Evolutionary conservation across 2,329 filamentous ascomycete genomes (phyloP), one percentile per base, ranked within the genome.

Genomic region (Thyridium curvatum): DNA sequence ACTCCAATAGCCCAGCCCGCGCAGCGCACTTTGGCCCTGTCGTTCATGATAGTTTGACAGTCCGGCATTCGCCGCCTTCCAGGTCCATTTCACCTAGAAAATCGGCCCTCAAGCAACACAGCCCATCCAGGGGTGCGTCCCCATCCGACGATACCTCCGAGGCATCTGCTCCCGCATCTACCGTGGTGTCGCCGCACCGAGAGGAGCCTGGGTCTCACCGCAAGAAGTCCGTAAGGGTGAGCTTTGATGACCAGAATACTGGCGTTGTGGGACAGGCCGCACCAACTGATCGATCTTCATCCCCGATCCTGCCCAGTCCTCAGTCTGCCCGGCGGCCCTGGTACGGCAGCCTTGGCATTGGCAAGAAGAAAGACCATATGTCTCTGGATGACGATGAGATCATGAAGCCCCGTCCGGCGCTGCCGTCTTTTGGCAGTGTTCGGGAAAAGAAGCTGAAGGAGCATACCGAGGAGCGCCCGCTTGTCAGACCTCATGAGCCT

Each of bases 341-440:
- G 74, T 75, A 74, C 30, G 68, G 59, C 47, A 66, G 62, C 39
- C 61, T 77, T 16, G 66, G 64, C 4, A 64, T 62, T 35, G 58
- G 60, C 32, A 71, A 72, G 50, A 73, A 74, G 54, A 74, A 72
- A 49, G 74, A 76, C 4, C 52, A 51, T 0, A 38, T 62, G 13
- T 43, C 60, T 10, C 46, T 69, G 3, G 71, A 82, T 12, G 77
- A 84, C 21, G 79, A 84, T 32, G 74, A 82, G 43, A 64, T 79
- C 12, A 86, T 88, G 82, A 79, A 79, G 47, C 85, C 85, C n/a
- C 68, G 84, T 26, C 84, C 85, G 7, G 79, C 79, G 2, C 62
- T 90, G 30, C 85, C 85, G 2, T 82, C 74, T 2, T 90, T 90
- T 56, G 84, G 84, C 14, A 89, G 85, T 51, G 69, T 90, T 16